These are phyloP conservation scores for Candida neerlandica DNA, from an alignment of 1,139 yeast species.

Conservation along the genomic window DNA sequence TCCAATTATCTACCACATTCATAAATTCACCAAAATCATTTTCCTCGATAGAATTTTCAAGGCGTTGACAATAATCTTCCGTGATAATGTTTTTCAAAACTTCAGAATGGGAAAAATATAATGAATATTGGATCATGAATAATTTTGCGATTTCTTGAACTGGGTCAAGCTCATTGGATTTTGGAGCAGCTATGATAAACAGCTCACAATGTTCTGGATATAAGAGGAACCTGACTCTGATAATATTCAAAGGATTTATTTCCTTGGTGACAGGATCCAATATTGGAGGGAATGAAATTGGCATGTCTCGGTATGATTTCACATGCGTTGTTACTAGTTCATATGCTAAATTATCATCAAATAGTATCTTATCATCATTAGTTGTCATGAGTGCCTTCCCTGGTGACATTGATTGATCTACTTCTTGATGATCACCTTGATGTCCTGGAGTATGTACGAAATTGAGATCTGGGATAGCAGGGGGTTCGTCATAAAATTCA, in stretches of 20 bases:
- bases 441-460: conserved; percentile 17
- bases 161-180: conserved; percentile 66
- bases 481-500: conserved; percentile 24
- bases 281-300: conserved; percentile 42
- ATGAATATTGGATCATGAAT: conserved; percentile 44
- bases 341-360: conserved; percentile 31
- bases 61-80: conserved; percentile 34
- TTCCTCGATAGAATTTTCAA: conserved; percentile 34
- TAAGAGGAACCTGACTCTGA: conserved; percentile 39
- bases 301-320: conserved; percentile 37
- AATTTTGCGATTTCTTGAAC: conserved; percentile 66
- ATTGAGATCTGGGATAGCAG: conserved; percentile 27
- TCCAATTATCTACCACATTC: conserved; percentile 46
- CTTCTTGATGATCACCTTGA: conserved; percentile 6
- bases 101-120: conserved; percentile 43
- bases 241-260: conserved; percentile 33
- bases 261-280: conserved; percentile 20
- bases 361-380: conserved; percentile 21
- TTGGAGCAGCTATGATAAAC: conserved; percentile 47
- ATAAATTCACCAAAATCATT: conserved; percentile 40
- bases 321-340: conserved; percentile 31
- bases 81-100: conserved; percentile 38
- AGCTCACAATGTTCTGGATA: conserved; percentile 47
- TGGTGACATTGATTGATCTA: conserved; percentile 10
- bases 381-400: conserved; percentile 21